Evolutionary conservation across 306 rosid species (phyloP).

Genomic region (Castanea mollissima): DNA sequence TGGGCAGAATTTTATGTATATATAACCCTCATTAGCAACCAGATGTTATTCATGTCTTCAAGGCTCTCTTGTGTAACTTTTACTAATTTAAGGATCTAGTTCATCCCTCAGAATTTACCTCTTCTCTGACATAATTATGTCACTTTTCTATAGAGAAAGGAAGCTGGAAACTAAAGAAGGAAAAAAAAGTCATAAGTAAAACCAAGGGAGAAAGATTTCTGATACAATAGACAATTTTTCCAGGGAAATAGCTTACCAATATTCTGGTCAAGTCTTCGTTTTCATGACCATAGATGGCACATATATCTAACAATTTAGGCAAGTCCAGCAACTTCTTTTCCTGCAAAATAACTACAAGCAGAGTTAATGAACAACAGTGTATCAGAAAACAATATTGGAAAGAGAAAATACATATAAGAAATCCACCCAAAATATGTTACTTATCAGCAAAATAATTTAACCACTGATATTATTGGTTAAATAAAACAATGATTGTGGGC

Average conservation of each 20-base stretch:
- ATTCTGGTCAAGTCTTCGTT: conserved; percentile 77
- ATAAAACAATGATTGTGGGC: not conserved
- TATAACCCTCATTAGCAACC: not conserved
- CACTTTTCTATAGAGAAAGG: not conserved
- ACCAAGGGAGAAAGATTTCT: not conserved
- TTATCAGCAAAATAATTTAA: not conserved
- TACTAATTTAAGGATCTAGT: not conserved
- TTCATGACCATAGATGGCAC: conserved; percentile 85
- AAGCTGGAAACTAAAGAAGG: not conserved
- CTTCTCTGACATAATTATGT: not conserved
- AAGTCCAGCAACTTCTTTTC: conserved; percentile 85
- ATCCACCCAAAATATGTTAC: not conserved
- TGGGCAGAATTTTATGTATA: not conserved
- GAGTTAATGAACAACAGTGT: conserved; percentile 59
- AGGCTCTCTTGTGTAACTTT: not conserved
- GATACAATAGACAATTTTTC: not conserved
- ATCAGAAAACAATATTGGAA: conserved; percentile 4
- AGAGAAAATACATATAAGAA: conserved; percentile 8
- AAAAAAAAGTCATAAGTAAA: not conserved
- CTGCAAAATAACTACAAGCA: conserved; percentile 91
- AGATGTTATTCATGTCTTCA: not conserved
- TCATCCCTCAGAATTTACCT: not conserved
- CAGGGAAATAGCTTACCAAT: conserved; percentile 50
- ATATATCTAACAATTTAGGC: conserved; percentile 86
- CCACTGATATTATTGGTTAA: not conserved